Evolutionary conservation across 495 filamentous ascomycete genomes (phyloP).

Genomic region (Penicillium desertorum): DNA sequence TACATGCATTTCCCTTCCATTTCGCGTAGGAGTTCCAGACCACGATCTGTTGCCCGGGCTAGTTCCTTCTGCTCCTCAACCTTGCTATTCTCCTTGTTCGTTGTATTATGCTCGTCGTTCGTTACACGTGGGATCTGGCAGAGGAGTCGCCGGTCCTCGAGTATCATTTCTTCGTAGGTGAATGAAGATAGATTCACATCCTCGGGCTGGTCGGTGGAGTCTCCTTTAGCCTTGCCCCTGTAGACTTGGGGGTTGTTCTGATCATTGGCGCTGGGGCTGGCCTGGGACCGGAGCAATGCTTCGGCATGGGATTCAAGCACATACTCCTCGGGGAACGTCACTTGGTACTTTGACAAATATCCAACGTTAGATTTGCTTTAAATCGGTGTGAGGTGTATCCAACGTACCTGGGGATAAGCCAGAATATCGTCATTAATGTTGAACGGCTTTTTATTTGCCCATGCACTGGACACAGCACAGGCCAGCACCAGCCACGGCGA

Average conservation of each 20-base stretch:
- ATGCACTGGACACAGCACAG: constrained; percentile 41
- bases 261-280: constrained; percentile 13
- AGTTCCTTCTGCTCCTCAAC: constrained; percentile 84
- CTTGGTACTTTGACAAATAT: constrained; percentile 65
- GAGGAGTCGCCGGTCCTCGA: constrained; percentile 70
- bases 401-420: constrained; percentile 81
- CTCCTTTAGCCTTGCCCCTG: constrained; percentile 17
- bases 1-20: constrained; percentile 89
- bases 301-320: constrained; percentile 70
- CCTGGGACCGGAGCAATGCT: constrained; percentile 51
- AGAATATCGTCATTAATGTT: constrained; percentile 88
- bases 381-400: neutral
- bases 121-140: constrained; percentile 80
- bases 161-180: constrained; percentile 58
- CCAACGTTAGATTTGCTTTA: constrained; percentile 7
- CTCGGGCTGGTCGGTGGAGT: constrained; percentile 8
- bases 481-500: constrained; percentile 34
- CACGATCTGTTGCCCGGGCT: constrained; percentile 74
- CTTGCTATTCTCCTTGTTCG: constrained; percentile 52
- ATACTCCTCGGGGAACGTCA: constrained; percentile 72
- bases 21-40: constrained; percentile 84
- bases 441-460: constrained; percentile 61
- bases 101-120: constrained; percentile 42
- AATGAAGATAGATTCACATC: constrained; percentile 8
- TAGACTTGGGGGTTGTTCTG: constrained; percentile 33